Conservation (phyloP, 2,329 filamentous ascomycete species). For the Phialophora macrospora region DNA sequence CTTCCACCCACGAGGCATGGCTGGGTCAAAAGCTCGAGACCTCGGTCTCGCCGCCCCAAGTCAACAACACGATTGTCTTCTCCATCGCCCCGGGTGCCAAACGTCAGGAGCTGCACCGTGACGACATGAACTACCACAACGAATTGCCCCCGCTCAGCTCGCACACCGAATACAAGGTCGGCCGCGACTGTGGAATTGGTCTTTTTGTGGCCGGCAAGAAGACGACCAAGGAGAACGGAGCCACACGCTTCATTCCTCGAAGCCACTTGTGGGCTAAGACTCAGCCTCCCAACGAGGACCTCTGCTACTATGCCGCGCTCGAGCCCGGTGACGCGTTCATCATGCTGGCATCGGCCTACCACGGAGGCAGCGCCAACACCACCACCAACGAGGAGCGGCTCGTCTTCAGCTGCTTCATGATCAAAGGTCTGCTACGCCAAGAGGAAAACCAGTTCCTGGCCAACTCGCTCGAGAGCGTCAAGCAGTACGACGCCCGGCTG, state of each 20-base stretch:
- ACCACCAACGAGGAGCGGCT: conserved; percentile 44
- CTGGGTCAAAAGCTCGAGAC: neutral
- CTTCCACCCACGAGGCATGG: conserved; percentile 28
- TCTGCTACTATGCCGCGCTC: conserved; percentile 21
- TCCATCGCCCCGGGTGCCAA: conserved; percentile 38
- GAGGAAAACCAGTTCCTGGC: conserved; percentile 2
- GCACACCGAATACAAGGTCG: conserved; percentile 32
- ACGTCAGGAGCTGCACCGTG: conserved; percentile 39
- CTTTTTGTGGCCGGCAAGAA: conserved; percentile 30
- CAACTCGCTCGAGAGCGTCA: neutral
- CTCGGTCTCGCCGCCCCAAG: conserved; percentile 34
- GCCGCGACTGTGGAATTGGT: conserved; percentile 17
- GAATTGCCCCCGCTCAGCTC: conserved; percentile 24
- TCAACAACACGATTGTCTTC: conserved; percentile 42
- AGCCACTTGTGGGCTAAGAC: conserved; percentile 18
- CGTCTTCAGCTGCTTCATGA: conserved; percentile 45
- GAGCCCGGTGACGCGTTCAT: conserved; percentile 46
- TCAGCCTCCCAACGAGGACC: conserved; percentile 18
- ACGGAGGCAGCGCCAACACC: conserved; percentile 42
- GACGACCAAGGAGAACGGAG: conserved; percentile 41
- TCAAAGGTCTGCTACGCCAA: conserved; percentile 43
- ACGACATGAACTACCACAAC: conserved; percentile 30
- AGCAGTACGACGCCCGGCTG: neutral
- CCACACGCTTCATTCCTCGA: conserved; percentile 35
- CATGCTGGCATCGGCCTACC: conserved; percentile 45